A percentile compares a stretch with the other conserved stretches of the same genome.
Evolutionary conservation across 345 rosid species (phyloP).

Genomic region (Pistacia integerrima): DNA sequence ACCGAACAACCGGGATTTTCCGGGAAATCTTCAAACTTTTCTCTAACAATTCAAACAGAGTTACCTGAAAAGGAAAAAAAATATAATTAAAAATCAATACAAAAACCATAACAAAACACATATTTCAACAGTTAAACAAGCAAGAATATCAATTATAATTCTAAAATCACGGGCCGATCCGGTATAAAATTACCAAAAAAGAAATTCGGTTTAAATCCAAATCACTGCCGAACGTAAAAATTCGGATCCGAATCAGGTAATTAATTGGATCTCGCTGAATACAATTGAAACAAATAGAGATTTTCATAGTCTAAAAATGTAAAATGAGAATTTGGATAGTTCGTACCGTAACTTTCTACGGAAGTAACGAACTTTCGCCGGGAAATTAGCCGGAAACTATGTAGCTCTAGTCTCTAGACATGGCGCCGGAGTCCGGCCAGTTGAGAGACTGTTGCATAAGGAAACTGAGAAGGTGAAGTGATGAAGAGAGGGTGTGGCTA

Average conservation of each 20-base stretch:
- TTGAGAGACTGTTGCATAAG: slow-evolving; percentile 3
- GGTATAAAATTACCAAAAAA: background rate
- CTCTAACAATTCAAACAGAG: slow-evolving; percentile 26
- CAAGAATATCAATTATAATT: slow-evolving; percentile 4
- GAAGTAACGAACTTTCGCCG: slow-evolving; percentile 31
- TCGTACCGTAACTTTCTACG: slow-evolving; percentile 27
- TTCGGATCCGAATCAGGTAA: slow-evolving; percentile 30
- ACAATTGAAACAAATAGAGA: background rate
- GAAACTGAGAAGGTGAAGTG: slow-evolving; percentile 12
- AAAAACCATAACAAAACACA: background rate
- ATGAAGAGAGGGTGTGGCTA: background rate
- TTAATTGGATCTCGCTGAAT: slow-evolving; percentile 30
- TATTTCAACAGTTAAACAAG: background rate
- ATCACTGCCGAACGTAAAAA: background rate
- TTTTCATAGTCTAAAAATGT: background rate
- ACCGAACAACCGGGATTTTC: slow-evolving; percentile 26
- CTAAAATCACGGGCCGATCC: slow-evolving; percentile 23
- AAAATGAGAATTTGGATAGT: background rate
- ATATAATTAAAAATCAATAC: slow-evolving; percentile 4
- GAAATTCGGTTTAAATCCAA: slow-evolving; percentile 12
- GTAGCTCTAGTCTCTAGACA: slow-evolving; percentile 34
- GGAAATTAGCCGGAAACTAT: slow-evolving; percentile 18
- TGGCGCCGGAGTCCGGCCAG: slow-evolving; percentile 53
- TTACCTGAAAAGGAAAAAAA: slow-evolving; percentile 22
- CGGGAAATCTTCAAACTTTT: slow-evolving; percentile 16